Percentiles rank a stretch among this genome's conserved stretches.
These are phyloP conservation scores for Ophiosphaerella herpotricha DNA, from an alignment of 2,329 filamentous ascomycete genomes.

Conservation along the genomic window DNA sequence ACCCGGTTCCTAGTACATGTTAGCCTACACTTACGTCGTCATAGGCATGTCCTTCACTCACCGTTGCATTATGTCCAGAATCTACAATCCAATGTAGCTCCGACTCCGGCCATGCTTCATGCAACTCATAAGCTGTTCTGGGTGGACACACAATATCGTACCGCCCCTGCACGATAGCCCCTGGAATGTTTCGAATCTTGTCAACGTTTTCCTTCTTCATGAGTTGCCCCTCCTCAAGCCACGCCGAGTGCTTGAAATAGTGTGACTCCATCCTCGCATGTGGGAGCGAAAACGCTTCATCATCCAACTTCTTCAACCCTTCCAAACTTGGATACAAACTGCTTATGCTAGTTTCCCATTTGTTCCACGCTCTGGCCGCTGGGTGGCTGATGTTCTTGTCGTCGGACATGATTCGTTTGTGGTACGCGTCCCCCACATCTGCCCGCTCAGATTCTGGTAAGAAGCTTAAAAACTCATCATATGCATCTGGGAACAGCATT, in stretches of 20 bases:
- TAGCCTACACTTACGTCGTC: too few species aligned
- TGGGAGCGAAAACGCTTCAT: conserved; percentile 36
- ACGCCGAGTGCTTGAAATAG: conserved; percentile 50
- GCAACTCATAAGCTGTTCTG: conserved; percentile 50
- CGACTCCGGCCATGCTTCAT: conserved; percentile 46
- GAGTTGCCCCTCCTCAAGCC: conserved; percentile 50
- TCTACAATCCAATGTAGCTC: conserved; percentile 39
- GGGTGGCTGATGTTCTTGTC: conserved; percentile 33
- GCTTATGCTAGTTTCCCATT: conserved; percentile 42
- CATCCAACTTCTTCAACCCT: conserved; percentile 30
- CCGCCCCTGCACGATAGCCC: conserved; percentile 52
- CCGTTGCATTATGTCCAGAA: conserved; percentile 41
- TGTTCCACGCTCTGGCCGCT: conserved; percentile 45
- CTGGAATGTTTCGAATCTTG: conserved; percentile 44
- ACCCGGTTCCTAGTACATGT: too few species aligned
- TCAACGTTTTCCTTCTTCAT: conserved; percentile 40
- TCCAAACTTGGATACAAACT: conserved; percentile 26
- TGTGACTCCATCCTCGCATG: conserved; percentile 52
- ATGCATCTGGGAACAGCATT: conserved; percentile 48
- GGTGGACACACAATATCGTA: conserved; percentile 54
- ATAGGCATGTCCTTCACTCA: conserved; percentile 4
- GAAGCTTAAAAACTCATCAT: conserved; percentile 42
- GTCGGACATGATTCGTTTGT: conserved; percentile 47
- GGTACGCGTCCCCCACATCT: conserved; percentile 46
- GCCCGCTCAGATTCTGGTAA: conserved; percentile 46